Conservation (phyloP, 352 stramenopile genomes). For the Saprolegnia diclina region DNA sequence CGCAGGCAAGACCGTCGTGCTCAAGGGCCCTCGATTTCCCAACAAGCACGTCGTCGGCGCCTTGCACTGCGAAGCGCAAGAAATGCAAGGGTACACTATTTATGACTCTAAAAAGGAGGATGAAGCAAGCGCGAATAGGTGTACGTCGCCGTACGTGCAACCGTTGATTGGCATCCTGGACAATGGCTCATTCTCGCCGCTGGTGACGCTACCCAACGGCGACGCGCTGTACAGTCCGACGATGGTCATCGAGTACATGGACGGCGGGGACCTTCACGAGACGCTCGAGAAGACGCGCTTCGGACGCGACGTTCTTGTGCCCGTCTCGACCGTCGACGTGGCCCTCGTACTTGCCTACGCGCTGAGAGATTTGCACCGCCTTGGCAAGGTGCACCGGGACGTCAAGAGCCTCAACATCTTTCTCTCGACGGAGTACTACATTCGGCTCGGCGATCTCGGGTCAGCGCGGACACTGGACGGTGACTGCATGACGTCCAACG, state of each 20-base stretch:
- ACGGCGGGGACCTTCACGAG: not conserved
- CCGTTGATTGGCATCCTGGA: too few relatives aligned
- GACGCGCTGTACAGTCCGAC: too few relatives aligned
- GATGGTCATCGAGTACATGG: not conserved
- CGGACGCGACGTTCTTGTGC: not conserved
- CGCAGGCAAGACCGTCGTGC: too few relatives aligned
- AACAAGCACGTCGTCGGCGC: too few relatives aligned
- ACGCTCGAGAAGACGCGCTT: not conserved
- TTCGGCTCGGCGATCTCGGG: not conserved
- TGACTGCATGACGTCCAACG: not conserved
- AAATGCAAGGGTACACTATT: too few relatives aligned
- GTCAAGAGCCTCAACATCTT: constrained; percentile 4
- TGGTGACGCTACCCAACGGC: too few relatives aligned
- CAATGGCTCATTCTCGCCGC: too few relatives aligned
- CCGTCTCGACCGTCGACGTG: not conserved
- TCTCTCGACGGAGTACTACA: not conserved
- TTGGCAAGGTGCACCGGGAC: not conserved
- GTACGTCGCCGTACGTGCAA: too few relatives aligned
- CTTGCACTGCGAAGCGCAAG: too few relatives aligned
- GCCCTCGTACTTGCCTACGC: not conserved
- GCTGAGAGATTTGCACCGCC: not conserved
- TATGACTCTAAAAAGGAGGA: too few relatives aligned
- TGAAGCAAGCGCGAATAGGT: too few relatives aligned
- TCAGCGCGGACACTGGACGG: not conserved
- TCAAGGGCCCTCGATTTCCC: too few relatives aligned